phyloP scores from a whole-genome alignment of 2,329 filamentous ascomycete genomes.

The Nemania sp. region DNA sequence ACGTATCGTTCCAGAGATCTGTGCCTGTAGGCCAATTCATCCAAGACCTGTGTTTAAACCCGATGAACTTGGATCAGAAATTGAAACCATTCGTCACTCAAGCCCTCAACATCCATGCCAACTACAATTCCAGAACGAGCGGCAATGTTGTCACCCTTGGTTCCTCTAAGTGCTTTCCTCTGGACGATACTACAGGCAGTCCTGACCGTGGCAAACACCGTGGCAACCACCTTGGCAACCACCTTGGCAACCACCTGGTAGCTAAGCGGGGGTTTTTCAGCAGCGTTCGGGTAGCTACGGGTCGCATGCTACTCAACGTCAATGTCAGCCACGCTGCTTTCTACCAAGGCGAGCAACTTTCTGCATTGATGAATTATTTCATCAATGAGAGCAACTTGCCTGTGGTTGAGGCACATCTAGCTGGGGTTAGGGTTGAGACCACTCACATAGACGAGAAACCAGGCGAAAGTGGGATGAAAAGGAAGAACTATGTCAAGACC shows the following conservation, averaged over 20 bases:
- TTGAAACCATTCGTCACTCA: too few relatives aligned
- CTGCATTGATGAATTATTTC: background rate
- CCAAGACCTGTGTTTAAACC: too few relatives aligned
- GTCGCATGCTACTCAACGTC: constrained; percentile 43
- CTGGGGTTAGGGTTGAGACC: background rate
- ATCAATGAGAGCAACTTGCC: background rate
- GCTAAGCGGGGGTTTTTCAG: constrained; percentile 43
- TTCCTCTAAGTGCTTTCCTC: too few relatives aligned
- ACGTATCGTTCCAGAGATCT: too few relatives aligned
- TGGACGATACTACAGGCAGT: too few relatives aligned
- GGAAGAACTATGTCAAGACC: constrained; percentile 1
- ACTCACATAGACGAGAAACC: constrained; percentile 8
- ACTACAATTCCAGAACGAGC: too few relatives aligned
- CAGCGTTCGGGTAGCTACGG: constrained; percentile 41
- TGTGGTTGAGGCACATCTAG: background rate
- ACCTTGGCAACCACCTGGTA: constrained; percentile 21
- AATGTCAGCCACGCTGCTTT: constrained; percentile 44
- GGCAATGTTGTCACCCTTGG: too few relatives aligned
- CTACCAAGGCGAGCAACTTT: constrained; percentile 29
- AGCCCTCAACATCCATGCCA: too few relatives aligned
- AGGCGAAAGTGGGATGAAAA: background rate
- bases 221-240: too few relatives aligned
- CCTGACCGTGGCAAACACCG: too few relatives aligned
- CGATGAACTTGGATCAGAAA: too few relatives aligned
- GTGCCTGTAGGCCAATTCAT: too few relatives aligned